Evolutionary conservation across 1,284 basidiomycete genomes (phyloP), one percentile per base, ranked within the genome.

Genomic region (Naganishia liquefaciens): DNA sequence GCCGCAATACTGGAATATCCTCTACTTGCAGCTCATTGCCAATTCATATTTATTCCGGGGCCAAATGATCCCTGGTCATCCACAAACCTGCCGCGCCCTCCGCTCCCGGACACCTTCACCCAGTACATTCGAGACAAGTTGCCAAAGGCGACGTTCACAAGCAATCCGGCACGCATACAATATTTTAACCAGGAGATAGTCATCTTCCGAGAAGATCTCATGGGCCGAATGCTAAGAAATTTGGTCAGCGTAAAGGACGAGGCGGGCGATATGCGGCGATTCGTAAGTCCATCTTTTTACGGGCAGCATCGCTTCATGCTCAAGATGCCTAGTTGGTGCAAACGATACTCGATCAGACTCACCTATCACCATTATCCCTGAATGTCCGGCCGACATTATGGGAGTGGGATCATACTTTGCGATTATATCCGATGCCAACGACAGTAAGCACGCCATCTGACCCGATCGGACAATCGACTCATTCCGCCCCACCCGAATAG

Each of bases 101-200:
- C 90, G 0, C 81, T 99, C 19, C 84, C 96, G 2, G 84, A 87
- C 0, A 84, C 85, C 3, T 87, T 96, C 70, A 83, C 86, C 0
- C 79, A 84, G 9, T 86, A 87, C 43, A 80, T 97, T 23, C 85
- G 83, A 68, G 80, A 84, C 1, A 87, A 87, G 70, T 76, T 96
- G 27, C 88, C 91, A 0, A 88, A 89, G 71, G 82, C 87, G 0
- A 86, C 89, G 71, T 89, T 99, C 72, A 87, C 87, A 0, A 90
- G 87, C 53, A 98, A 99, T 76, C 96, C 96, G 0, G 96, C 93
- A 77, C 87, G 96, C 7, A 86, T 99, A 72, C 90, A 90, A 70
- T 98, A 97, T 77, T 96, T 95, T 75, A 87, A 90, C 33, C 94
- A 98, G 74, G 96, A 99, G 78, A 87, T 99, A 50, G 94, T 99